Conservation (phyloP, 495 filamentous ascomycete genomes). For the Penicillium cosmopolitanum region DNA sequence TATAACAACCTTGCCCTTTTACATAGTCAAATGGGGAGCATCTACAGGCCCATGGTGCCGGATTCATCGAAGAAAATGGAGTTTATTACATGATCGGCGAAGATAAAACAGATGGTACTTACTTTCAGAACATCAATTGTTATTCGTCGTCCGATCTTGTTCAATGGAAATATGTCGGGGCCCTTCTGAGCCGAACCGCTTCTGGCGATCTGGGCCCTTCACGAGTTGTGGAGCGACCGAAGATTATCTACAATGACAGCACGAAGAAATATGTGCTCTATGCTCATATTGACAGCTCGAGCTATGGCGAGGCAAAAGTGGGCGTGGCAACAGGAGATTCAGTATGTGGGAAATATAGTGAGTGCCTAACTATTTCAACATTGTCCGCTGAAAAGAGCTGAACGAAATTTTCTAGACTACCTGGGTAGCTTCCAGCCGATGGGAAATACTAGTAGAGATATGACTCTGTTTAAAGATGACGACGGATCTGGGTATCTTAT, state of each 20-base stretch:
- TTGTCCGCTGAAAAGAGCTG: neutral
- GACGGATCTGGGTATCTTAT: slow-evolving; percentile 66
- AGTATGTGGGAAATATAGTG: slow-evolving; percentile 62
- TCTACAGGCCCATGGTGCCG: slow-evolving; percentile 61
- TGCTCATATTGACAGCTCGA: slow-evolving; percentile 67
- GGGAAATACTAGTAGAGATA: slow-evolving; percentile 59
- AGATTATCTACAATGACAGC: slow-evolving; percentile 62
- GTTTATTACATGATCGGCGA: slow-evolving; percentile 68
- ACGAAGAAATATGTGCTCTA: slow-evolving; percentile 60
- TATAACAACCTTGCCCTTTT: neutral
- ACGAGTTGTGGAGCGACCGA: slow-evolving; percentile 67
- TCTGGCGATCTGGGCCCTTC: slow-evolving; percentile 64
- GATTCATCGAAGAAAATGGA: slow-evolving; percentile 55
- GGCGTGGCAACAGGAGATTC: slow-evolving; percentile 61
- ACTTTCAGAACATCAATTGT: slow-evolving; percentile 65
- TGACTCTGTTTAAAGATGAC: slow-evolving; percentile 63
- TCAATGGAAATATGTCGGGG: slow-evolving; percentile 62
- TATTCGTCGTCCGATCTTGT: slow-evolving; percentile 57
- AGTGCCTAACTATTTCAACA: neutral
- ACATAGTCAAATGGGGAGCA: slow-evolving; percentile 34
- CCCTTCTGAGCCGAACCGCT: slow-evolving; percentile 51
- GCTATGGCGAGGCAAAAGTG: slow-evolving; percentile 65
- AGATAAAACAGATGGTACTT: slow-evolving; percentile 62
- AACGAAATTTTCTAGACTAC: neutral
- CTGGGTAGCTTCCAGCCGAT: slow-evolving; percentile 42